Evolutionary conservation across 2,329 filamentous ascomycete genomes (phyloP), one percentile per base, ranked within the genome.

Genomic region (Penicillium janthinellum): DNA sequence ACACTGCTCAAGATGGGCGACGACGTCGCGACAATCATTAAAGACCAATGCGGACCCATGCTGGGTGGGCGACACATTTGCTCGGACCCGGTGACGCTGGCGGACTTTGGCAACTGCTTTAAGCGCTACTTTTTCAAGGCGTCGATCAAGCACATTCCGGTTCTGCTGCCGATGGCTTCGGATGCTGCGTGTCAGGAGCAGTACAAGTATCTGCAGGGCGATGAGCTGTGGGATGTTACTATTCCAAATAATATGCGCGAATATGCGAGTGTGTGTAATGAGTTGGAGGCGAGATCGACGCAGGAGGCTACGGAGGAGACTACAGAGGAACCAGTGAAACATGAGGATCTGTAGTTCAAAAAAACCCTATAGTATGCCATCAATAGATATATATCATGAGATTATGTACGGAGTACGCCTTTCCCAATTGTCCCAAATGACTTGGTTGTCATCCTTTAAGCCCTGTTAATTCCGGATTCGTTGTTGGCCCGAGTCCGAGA

Each of bases 191-290:
- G 72, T 57, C 67, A 67, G 14, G 70, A 73, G 45, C 72, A 75
- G 48, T 66, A 70, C 5, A 58, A 59, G 31, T 74, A 70, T 56
- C 60, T 75, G 8, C 61, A 74, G 58, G 66, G 67, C 10, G 67
- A 73, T 57, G 62, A 72, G 50, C 55, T 75, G 42, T 75, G 72
- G 72, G 69, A 74, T 44, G 67, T 67, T 41, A 73, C 67, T 1
- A 75, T 75, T 31, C 72, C 72, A 22, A 64, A 69, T 15, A 75
- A 75, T 42, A 74, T 75, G 72, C 64, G 70, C 8, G 71, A 72
- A 17, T 75, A 74, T 59, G 72, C 72, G 35, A 67, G 63, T 31
- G 72, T 69, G 52, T 75, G 72, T 57, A 62, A 69, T 57, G 44
- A 61, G 8, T 56, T 74, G 56, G 64, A 59, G 6, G 59, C 66